phyloP scores from a whole-genome alignment of 148 eudicot species.

The Rhododendron williamsianum region DNA sequence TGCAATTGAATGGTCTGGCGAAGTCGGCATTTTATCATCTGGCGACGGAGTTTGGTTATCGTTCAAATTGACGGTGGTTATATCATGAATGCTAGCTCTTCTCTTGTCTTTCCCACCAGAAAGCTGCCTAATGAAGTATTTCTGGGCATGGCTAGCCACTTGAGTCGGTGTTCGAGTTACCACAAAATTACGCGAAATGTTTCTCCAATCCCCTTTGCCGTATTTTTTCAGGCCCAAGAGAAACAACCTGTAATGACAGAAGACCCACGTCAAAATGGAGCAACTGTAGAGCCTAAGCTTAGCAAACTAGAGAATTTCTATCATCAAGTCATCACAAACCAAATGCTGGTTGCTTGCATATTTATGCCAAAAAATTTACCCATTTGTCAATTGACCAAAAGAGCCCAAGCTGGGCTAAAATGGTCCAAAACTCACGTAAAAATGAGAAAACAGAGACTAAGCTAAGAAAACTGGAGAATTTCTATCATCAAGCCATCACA shows the following conservation, averaged over 20 bases:
- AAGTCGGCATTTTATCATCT: conserved; percentile 37
- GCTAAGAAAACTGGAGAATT: not conserved
- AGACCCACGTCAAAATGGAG: conserved; percentile 14
- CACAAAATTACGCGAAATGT: conserved; percentile 87
- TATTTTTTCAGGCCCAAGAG: conserved; percentile 86
- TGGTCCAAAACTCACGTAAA: not conserved
- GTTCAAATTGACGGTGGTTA: conserved; percentile 63
- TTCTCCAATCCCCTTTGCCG: conserved; percentile 96
- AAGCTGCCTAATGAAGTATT: conserved; percentile 84
- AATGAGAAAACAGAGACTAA: not conserved
- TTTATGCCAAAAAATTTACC: not conserved
- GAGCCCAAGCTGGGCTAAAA: not conserved
- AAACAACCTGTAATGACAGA: conserved; percentile 46
- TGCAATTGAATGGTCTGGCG: conserved; percentile 39
- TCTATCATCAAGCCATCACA: not conserved
- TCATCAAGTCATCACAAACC: not conserved
- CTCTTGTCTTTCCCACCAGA: conserved; percentile 91
- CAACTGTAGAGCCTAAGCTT: not conserved
- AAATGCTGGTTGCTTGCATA: not conserved
- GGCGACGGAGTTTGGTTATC: conserved; percentile 54
- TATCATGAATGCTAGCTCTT: conserved; percentile 87
- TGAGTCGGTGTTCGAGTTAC: conserved; percentile 87
- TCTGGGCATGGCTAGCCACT: conserved; percentile 96
- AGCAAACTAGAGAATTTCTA: not conserved
- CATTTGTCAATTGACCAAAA: not conserved